Evolutionary conservation across 441 rosid genomes (phyloP), one percentile per base, ranked within the genome.

Genomic region (Corymbia calophylla): DNA sequence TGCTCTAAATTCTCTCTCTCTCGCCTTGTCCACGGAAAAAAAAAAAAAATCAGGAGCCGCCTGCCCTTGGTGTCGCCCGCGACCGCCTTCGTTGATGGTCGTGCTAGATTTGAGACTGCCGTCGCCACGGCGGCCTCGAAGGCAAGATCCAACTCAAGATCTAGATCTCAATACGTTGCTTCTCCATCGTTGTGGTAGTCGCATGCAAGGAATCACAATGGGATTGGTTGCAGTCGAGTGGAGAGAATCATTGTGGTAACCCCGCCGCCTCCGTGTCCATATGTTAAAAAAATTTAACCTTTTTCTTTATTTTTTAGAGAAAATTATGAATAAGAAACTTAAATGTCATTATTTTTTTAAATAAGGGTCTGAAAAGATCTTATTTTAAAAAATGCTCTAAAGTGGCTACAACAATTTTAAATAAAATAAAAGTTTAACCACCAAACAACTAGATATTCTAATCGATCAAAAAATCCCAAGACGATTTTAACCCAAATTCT

Each of bases 141-240:
- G 35, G 16, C 62, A 56, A 23, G 13, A 11, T 9, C 0, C 3
- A 9, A 56, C 62, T 4, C 7, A n/a, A 0, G 21, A 16, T 16
- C 18, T 16, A 0, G 35, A 66, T 66, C 39, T 16, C 39, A 5
- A 66, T 66, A 21, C 15, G 32, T 31, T 15, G 19, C 16, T n/a
- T 64, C 19, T 66, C 21, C 8, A 18, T 31, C 15, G 31, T 3
- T 0, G 32, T 0, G 68, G 32, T 13, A 7, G 68, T 1, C 29
- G 68, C 3, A 0, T 0, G 13, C 9, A 29, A 14, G 32, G 32
- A 32, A 29, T 62, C 8, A 13, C 62, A 13, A 56, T 56, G 62
- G 29, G 2, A 0, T 0, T 56, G 62, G 62, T 23, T 23, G 29
- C 62, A 56, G 62, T 23, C 0, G 0, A 56, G 29, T 9, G 29